phyloP scores from a whole-genome alignment of 129 eudicot genomes.

The Kitagawia praeruptora region DNA sequence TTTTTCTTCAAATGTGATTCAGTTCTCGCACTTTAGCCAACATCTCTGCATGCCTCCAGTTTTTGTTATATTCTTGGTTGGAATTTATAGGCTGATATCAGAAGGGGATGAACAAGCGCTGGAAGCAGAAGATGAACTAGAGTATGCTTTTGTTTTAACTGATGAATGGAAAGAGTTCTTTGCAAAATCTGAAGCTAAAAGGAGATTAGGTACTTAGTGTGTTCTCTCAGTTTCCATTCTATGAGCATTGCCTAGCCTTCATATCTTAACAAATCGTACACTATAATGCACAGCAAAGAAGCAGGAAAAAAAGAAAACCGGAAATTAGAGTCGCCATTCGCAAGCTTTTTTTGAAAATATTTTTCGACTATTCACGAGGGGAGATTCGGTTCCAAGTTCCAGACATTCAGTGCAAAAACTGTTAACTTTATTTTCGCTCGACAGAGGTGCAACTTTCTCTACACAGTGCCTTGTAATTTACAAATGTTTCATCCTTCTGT shows the following conservation, averaged over 20 bases:
- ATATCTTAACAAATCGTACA: neutral
- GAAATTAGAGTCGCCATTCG: conserved; percentile 18
- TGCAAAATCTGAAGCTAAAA: conserved; percentile 78
- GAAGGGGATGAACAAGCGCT: conserved; percentile 24
- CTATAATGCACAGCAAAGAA: conserved; percentile 45
- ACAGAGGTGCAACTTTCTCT: neutral
- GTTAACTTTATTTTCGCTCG: neutral
- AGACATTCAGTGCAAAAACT: neutral
- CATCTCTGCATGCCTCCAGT: neutral
- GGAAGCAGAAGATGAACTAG: conserved; percentile 46
- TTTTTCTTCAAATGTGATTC: neutral
- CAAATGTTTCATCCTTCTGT: neutral
- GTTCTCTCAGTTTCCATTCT: neutral
- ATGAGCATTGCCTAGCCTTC: neutral
- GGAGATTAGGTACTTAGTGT: conserved; percentile 41
- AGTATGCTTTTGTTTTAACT: conserved; percentile 53
- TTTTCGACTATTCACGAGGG: no score
- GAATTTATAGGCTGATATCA: conserved; percentile 23
- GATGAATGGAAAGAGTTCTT: conserved; percentile 89
- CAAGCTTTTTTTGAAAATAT: neutral
- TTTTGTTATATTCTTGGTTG: conserved; percentile 8
- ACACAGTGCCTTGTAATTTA: neutral
- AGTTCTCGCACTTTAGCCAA: neutral
- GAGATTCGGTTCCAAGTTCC: neutral
- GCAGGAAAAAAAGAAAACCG: conserved; percentile 41